Conservation (phyloP, 2,329 filamentous ascomycete species). For the Exophiala xenobiotica region DNA sequence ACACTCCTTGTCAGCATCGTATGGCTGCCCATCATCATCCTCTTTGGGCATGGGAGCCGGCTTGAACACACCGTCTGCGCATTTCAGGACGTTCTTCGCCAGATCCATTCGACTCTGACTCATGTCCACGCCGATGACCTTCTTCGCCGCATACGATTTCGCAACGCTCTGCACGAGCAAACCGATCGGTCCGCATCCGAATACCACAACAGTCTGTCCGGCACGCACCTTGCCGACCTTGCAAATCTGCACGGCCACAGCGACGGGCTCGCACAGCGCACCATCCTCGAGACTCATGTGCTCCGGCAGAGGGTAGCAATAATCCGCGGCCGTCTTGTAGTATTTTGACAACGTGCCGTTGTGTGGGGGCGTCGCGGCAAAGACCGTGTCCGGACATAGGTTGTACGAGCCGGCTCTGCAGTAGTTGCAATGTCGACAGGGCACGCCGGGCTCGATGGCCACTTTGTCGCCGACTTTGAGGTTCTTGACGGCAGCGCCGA, state of each 20-base stretch:
- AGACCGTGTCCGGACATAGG: constrained; percentile 45
- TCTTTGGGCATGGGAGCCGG: constrained; percentile 34
- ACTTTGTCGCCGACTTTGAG: constrained; percentile 48
- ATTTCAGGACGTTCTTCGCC: constrained; percentile 32
- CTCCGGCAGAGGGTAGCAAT: constrained; percentile 47
- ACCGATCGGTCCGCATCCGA: constrained; percentile 54
- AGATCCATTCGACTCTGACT: constrained; percentile 44
- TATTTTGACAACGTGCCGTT: constrained; percentile 53
- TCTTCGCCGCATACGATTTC: constrained; percentile 47
- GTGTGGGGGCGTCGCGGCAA: constrained; percentile 52
- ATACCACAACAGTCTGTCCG: constrained; percentile 48
- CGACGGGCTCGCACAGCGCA: constrained; percentile 54
- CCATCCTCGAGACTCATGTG: constrained; percentile 52
- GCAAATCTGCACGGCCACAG: constrained; percentile 52
- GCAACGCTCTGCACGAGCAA: constrained; percentile 49
- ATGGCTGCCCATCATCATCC: not conserved
- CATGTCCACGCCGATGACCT: constrained; percentile 51
- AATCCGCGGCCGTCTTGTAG: constrained; percentile 50
- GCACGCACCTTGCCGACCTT: constrained; percentile 43
- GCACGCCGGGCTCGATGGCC: constrained; percentile 51
- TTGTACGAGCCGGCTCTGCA: constrained; percentile 46
- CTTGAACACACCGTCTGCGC: constrained; percentile 46
- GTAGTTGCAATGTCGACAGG: constrained; percentile 46
- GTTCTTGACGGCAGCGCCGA: constrained; percentile 37
- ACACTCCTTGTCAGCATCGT: constrained; percentile 34